phyloP scores from a whole-genome alignment of 192 early-diverging fungal species.

The Backusella tarrabulga region DNA sequence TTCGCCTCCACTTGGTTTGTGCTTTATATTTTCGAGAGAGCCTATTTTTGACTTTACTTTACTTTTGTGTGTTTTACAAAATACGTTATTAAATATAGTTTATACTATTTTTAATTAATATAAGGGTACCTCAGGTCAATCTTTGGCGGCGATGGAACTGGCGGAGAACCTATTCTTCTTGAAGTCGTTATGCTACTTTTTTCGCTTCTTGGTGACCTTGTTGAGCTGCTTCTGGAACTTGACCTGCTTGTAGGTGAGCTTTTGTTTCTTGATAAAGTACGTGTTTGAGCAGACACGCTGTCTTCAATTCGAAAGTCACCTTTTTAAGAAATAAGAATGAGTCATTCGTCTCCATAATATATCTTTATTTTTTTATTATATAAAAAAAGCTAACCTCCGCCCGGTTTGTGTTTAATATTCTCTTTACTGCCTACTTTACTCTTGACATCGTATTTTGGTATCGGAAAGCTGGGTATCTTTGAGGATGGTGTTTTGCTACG shows the following conservation, averaged over 20 bases:
- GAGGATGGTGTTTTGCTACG: neutral
- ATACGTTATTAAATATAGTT: neutral
- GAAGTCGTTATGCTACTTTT: neutral
- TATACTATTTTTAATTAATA: neutral
- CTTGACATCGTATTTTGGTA: neutral
- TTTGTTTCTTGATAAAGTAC: neutral
- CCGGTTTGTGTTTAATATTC: slow-evolving; percentile 15
- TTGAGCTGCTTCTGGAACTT: neutral
- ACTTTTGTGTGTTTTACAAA: neutral
- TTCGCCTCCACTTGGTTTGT: neutral
- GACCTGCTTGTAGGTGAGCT: neutral
- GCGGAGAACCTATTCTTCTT: neutral
- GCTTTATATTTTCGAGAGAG: neutral
- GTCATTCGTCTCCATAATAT: no score
- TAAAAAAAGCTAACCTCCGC: slow-evolving; percentile 6
- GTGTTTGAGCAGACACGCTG: neutral
- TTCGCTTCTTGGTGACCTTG: neutral
- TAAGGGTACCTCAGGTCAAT: neutral
- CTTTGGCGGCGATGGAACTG: neutral
- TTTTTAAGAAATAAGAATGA: neutral
- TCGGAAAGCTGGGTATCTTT: neutral
- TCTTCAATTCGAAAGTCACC: neutral
- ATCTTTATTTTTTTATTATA: neutral
- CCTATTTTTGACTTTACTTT: slow-evolving; percentile 16
- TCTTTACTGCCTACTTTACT: slow-evolving; percentile 4